Evolutionary conservation across 768 basidiomycete species (phyloP), one percentile per base, ranked within the genome.

Genomic region (Tricholoma saponaceum): DNA sequence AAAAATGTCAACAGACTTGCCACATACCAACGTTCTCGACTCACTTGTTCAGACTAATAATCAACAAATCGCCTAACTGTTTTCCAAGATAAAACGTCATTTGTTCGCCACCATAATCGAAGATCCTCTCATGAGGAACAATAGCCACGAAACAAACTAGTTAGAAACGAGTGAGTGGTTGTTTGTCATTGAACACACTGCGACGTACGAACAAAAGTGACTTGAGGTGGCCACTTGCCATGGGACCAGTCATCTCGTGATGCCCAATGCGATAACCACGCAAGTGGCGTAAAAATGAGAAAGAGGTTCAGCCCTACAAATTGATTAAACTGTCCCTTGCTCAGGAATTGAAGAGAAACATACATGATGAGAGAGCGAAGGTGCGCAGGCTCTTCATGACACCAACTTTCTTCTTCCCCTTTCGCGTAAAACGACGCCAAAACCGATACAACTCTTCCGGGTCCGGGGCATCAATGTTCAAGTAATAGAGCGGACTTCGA

Each of bases 81-180:
- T 82, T 77, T 64, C 87, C 81, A 8, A 78, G 68, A 65, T 87
- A 89, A 51, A 78, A 74, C 1, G 80, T 73, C 75, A 82, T 75
- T 64, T 82, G 79, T 55, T 80, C 78, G 52, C 79, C 81, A 41
- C 83, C 83, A 71, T 77, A 90, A 60, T 90, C 88, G 61, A 88
- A 84, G 1, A 87, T 62, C 51, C 78, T 74, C 58, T 87, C 86
- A 5, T 89, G 75, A 7, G 88, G 83, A 6, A 90, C 75, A 56
- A 90, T 85, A 4, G 83, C 74, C 50, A 87, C 71, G 66, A 89
- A 86, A 57, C 78, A 83, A 5, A 90, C 85, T 88, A 51, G 23
- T 25, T 1, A 22, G 39, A 33, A 33, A 18, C 33, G 52, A 58
- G 58, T 52, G 44, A 23, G 18, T 18, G 22, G 1, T 23, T 33